Evolutionary conservation across 2,329 filamentous ascomycete genomes (phyloP), one percentile per base, ranked within the genome.

Genomic region (Cordyceps cateniannulata): DNA sequence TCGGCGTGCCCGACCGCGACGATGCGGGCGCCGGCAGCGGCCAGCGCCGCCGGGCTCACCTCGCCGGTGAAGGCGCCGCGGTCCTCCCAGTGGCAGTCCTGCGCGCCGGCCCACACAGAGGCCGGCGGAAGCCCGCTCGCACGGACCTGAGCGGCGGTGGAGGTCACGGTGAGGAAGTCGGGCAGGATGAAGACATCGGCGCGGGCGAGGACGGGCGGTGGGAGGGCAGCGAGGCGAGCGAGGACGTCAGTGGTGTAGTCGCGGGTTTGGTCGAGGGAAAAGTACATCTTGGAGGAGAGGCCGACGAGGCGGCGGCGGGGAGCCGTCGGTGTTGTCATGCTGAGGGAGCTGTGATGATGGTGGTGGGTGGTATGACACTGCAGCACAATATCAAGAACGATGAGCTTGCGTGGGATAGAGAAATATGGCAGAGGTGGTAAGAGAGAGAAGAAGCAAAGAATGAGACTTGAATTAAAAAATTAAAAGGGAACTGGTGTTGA

Each of bases 1-100:
- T 96, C 91, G 1, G 91, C 91, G 70, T 96, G 91, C 1, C 90
- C 90, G 6, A 96, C 78, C 69, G 93, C 90, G 10, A 95, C 87
- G 53, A 96, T 82, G 20, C 78, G 79, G 54, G 85, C 89, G 45
- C 90, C 90, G 0, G 89, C 79, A 61, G 88, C 83, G 54, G 78
- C 76, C 25, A 96, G 78, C 2, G 86, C 83, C 5, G 81, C 71
- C 0, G 91, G 87, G 6, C 88, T 91, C 35, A 93, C 83, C 68
- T 91, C 88, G 59, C 91, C 91, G 0, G 91, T 96, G 71, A 84
- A 92, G 1, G 91, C 83, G 62, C 91, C 91, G 49, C 75, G 72
- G 67, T 89, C 82, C 65, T 90, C 85, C 78, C 81, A 84, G 74
- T 86, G 87, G 65, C 84, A 85, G 73, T 95, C 87, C 71, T 96